Base-by-base conservation (phyloP, 2,329 filamentous ascomycete species). In the Penicillium sp. region DNA sequence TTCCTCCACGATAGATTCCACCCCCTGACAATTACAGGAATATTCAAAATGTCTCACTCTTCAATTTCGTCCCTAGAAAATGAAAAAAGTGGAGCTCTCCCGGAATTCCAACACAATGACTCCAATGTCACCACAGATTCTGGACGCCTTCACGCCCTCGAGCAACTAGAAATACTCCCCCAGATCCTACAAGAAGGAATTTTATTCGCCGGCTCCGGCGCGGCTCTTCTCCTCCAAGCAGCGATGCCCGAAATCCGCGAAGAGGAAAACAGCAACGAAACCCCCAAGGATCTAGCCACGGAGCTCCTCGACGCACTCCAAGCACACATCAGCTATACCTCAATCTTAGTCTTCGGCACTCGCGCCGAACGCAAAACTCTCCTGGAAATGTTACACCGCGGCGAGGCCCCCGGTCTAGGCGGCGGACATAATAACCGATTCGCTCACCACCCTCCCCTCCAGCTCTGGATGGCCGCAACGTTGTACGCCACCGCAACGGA, bases 401-500 rank as follows among this genome's bases (percentile, higher is more conserved):
- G 19, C 3, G 39, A 42, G 22, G 39, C 39, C 19, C 19, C 39
- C 1, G 19, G 39, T 22, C 39, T 42, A 13, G 19, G 39, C 10
- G 35, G 35, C 35, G 39, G 39, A 22, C 39, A 11, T 42, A 42
- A 64, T 26, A 65, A 66, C 53, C 58, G 65, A 1, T 67, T 67
- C 61, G 49, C 60, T 29, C 51, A 65, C 59, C 49, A 66, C 54
- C 43, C 65, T 31, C 39, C 49, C 31, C 37, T 65, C 7, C 65
- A 72, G 49, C 64, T 71, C 49, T 74, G 72, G 72, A 64, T 73
- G 48, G 64, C 70, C 2, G 72, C 72, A 1, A 74, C 72, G 3
- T 55, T 74, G 45, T 74, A 74, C 59, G 70, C 71, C 19, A 74
- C 71, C n/a, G 66, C 70, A 3, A 74, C 71, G 4, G 72, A 74